Evolutionary conservation across 352 stramenopile genomes (phyloP).

Genomic region (Phytopythium sindhum): DNA sequence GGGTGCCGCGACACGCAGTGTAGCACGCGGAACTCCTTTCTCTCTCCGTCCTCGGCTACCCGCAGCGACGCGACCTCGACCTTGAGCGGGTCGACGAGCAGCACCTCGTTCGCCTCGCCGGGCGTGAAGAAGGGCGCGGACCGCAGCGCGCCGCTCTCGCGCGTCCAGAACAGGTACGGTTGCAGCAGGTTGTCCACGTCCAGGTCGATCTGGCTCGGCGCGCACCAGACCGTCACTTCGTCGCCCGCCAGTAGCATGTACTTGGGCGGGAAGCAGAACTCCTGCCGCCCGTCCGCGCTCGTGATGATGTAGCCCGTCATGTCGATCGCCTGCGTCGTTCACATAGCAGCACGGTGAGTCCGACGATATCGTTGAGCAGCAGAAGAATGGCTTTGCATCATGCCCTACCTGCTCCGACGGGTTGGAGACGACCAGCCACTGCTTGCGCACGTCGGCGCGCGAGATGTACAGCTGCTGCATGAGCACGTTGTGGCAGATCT

Average conservation of each 20-base stretch:
- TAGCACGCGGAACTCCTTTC: conserved; percentile 76
- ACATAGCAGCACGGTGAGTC: neutral
- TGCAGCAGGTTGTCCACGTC: conserved; percentile 74
- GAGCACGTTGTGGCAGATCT: conserved; percentile 81
- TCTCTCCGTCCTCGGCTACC: conserved; percentile 44
- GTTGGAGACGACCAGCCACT: conserved; percentile 86
- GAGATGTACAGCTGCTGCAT: conserved; percentile 89
- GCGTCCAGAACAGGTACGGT: conserved; percentile 83
- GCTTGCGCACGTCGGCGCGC: conserved; percentile 56
- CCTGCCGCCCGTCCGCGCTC: conserved; percentile 34
- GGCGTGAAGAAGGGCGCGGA: conserved; percentile 57
- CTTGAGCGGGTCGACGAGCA: conserved; percentile 72
- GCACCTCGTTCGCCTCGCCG: conserved; percentile 46
- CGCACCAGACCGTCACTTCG: conserved; percentile 81
- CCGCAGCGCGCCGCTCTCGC: conserved; percentile 47
- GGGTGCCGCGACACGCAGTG: conserved; percentile 62
- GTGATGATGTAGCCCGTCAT: conserved; percentile 62
- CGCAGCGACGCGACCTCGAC: conserved; percentile 79
- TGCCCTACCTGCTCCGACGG: conserved; percentile 59
- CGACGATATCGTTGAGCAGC: too few species aligned
- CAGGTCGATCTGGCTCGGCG: conserved; percentile 50
- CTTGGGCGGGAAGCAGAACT: conserved; percentile 60
- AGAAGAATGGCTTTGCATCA: too few species aligned
- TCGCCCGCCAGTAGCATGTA: conserved; percentile 77
- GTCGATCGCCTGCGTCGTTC: conserved; percentile 36